Conservation (phyloP, 2,329 filamentous ascomycete genomes). For the Aureobasidium sp. region DNA sequence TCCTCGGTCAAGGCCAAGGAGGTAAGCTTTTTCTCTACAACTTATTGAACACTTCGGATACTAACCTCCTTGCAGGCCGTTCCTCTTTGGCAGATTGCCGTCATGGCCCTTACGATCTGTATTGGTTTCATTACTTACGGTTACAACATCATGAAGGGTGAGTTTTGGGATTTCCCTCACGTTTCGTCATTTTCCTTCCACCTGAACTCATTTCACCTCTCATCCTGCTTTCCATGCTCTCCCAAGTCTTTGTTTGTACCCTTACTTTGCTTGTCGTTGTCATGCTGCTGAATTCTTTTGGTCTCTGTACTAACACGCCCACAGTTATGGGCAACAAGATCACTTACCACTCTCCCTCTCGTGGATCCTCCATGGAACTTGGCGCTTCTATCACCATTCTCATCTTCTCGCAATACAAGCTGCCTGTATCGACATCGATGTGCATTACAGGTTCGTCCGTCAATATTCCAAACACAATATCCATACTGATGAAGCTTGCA, state of each 20-base stretch:
- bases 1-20: conserved; percentile 49
- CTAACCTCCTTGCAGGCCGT: conserved; percentile 37
- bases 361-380: conserved; percentile 55
- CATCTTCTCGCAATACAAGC: conserved; percentile 54
- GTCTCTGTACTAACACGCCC: neutral
- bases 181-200: too few species aligned
- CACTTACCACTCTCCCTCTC: conserved; percentile 51
- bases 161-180: neutral
- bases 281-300: too few species aligned
- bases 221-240: too few species aligned
- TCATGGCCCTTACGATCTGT: conserved; percentile 50
- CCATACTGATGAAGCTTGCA: too few species aligned
- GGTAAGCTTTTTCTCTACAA: neutral
- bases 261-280: too few species aligned
- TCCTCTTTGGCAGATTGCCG: conserved; percentile 68
- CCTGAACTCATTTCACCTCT: too few species aligned
- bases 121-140: conserved; percentile 56
- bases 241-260: too few species aligned
- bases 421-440: conserved; percentile 59
- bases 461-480: too few species aligned
- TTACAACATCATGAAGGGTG: conserved; percentile 54
- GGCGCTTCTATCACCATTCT: conserved; percentile 57
- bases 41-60: neutral
- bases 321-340: conserved; percentile 50
- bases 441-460: conserved; percentile 29